phyloP scores from a whole-genome alignment of 768 basidiomycete genomes.

The Scleroderma citrinum region DNA sequence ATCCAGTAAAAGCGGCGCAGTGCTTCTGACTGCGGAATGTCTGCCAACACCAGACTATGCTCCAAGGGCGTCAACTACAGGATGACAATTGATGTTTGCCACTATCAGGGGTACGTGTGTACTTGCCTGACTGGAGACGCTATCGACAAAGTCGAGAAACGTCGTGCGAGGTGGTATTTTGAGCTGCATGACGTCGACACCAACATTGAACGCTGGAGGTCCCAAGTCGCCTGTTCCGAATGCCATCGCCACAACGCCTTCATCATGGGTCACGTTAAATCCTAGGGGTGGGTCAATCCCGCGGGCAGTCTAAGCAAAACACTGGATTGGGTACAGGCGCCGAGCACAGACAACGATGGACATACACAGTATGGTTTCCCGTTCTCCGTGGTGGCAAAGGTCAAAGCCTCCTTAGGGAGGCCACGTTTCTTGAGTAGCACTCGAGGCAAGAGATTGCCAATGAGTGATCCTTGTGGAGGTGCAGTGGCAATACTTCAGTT shows the following conservation, averaged over 20 bases:
- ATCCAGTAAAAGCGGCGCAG: slow-evolving; percentile 70
- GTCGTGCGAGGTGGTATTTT: slow-evolving; percentile 53
- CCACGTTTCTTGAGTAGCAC: slow-evolving; percentile 56
- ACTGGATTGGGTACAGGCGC: slow-evolving; percentile 1
- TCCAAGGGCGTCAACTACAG: slow-evolving; percentile 39
- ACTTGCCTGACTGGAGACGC: slow-evolving; percentile 59
- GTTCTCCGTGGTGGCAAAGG: slow-evolving; percentile 50
- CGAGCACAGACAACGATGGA: slow-evolving; percentile 6
- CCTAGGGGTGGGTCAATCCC: slow-evolving; percentile 51
- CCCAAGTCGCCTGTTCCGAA: slow-evolving; percentile 41
- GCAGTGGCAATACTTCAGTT: slow-evolving; percentile 1
- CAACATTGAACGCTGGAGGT: slow-evolving; percentile 52
- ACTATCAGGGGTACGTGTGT: too few relatives aligned
- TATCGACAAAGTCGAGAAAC: slow-evolving; percentile 55
- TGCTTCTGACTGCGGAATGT: slow-evolving; percentile 42
- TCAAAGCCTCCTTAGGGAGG: slow-evolving; percentile 39
- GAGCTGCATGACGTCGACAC: slow-evolving; percentile 80
- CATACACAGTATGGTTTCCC: slow-evolving; percentile 77
- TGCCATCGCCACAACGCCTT: slow-evolving; percentile 63
- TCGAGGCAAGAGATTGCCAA: slow-evolving; percentile 72
- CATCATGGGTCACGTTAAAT: slow-evolving; percentile 83
- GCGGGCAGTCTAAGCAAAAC: slow-evolving; percentile 36
- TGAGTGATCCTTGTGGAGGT: slow-evolving; percentile 52
- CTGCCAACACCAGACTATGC: slow-evolving; percentile 26
- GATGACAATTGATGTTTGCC: slow-evolving; percentile 6